Conservation (phyloP, 352 stramenopile species). For the Phytophthora tubulina region DNA sequence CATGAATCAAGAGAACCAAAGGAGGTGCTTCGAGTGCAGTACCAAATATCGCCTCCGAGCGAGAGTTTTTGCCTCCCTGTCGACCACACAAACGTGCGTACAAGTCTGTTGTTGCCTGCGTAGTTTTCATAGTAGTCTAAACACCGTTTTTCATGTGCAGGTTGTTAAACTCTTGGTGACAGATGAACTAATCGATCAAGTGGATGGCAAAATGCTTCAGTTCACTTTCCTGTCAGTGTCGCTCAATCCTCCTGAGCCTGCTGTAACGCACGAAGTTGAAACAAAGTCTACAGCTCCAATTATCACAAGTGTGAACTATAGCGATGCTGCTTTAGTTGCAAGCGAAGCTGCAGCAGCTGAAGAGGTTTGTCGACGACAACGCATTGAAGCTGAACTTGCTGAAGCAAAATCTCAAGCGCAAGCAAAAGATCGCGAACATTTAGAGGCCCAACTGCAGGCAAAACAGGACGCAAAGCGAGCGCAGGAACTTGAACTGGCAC, state of each 20-base stretch:
- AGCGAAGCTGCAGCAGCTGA: slow-evolving; percentile 41
- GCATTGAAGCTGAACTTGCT: slow-evolving; percentile 30
- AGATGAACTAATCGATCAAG: slow-evolving; percentile 55
- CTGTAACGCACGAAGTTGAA: slow-evolving; percentile 6
- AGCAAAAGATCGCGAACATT: slow-evolving; percentile 41
- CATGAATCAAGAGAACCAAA: not conserved
- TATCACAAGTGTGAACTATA: slow-evolving; percentile 13
- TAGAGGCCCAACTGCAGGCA: slow-evolving; percentile 38
- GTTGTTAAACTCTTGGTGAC: slow-evolving; percentile 66
- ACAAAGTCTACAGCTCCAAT: not conserved
- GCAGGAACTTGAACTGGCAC: slow-evolving; percentile 30
- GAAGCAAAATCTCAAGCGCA: slow-evolving; percentile 31
- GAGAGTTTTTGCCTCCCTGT: slow-evolving; percentile 64
- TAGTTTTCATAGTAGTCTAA: not conserved
- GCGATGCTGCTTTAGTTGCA: slow-evolving; percentile 34
- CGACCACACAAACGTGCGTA: slow-evolving; percentile 64
- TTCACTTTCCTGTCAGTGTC: slow-evolving; percentile 55
- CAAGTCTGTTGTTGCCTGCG: not conserved
- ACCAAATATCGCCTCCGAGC: slow-evolving; percentile 58
- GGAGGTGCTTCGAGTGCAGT: slow-evolving; percentile 52
- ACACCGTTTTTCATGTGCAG: slow-evolving; percentile 19
- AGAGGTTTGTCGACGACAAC: slow-evolving; percentile 25
- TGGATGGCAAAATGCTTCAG: slow-evolving; percentile 49
- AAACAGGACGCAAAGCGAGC: slow-evolving; percentile 41
- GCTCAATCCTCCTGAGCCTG: not conserved